Evolutionary conservation across 75 land plant species (phyloP).

Genomic region (Picea glauca): DNA sequence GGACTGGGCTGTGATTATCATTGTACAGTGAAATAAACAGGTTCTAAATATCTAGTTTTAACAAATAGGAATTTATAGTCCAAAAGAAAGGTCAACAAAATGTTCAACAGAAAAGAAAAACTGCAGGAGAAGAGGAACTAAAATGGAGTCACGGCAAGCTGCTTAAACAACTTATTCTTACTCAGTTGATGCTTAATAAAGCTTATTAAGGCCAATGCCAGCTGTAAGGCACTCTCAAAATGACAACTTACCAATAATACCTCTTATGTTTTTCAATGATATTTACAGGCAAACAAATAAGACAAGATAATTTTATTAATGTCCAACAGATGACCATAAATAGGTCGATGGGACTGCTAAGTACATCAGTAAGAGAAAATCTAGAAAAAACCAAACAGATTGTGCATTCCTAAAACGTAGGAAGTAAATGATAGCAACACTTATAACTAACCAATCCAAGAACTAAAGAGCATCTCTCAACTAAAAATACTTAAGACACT

Average conservation of each 20-base stretch:
- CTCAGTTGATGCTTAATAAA: slow-evolving; percentile 1
- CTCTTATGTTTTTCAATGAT: background rate
- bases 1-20: background rate
- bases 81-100: background rate
- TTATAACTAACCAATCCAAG: background rate
- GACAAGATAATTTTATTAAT: too few species aligned
- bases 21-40: background rate
- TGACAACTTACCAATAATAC: background rate
- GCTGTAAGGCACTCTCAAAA: background rate
- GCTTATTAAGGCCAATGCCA: background rate
- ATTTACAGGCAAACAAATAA: background rate
- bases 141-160: background rate
- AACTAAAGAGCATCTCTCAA: background rate
- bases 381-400: background rate
- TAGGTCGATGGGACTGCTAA: too few species aligned
- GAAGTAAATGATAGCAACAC: background rate
- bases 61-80: background rate
- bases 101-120: background rate
- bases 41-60: background rate
- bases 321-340: too few species aligned
- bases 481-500: too few species aligned
- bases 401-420: background rate
- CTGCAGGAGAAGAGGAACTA: background rate
- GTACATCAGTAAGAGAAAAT: background rate
- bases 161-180: background rate